A percentile compares a stretch with the other conserved stretches of the same genome.
Evolutionary conservation across 129 eudicot species (phyloP).

Genomic region (Flaveria bidentis): DNA sequence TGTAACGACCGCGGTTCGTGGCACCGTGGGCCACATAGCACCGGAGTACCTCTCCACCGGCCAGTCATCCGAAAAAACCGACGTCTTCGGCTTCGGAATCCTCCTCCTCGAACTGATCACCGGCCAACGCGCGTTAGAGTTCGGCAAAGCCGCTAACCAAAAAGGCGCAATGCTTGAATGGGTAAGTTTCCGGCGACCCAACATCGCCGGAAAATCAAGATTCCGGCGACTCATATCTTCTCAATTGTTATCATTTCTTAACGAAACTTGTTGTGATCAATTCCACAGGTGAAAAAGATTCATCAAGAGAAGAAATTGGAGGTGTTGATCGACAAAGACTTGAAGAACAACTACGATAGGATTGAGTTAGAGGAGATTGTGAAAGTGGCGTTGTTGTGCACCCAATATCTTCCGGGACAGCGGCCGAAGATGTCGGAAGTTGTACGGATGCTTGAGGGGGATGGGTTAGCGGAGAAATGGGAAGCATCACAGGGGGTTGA

Average conservation of each 20-base stretch:
- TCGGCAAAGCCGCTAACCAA: constrained; percentile 83
- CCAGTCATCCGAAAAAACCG: constrained; percentile 91
- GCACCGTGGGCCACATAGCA: constrained; percentile 88
- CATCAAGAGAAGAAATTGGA: constrained; percentile 77
- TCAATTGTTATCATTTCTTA: background rate
- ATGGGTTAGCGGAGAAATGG: constrained; percentile 92
- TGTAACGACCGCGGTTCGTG: constrained; percentile 86
- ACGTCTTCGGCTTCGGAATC: constrained; percentile 85
- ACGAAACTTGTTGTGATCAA: background rate
- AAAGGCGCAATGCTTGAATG: constrained; percentile 90
- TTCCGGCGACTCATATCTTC: background rate
- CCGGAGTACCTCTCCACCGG: constrained; percentile 93
- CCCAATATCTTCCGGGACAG: constrained; percentile 73
- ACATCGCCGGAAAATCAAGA: constrained; percentile 10
- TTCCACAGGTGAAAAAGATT: constrained; percentile 65
- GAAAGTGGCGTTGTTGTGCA: constrained; percentile 82
- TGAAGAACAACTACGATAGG: constrained; percentile 52
- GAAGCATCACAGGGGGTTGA: constrained; percentile 71
- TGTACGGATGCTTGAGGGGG: constrained; percentile 88
- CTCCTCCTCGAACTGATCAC: constrained; percentile 82
- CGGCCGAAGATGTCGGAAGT: constrained; percentile 93
- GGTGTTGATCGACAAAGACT: constrained; percentile 66
- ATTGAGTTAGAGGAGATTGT: constrained; percentile 81
- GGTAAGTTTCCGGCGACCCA: constrained; percentile 40
- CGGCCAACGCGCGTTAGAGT: constrained; percentile 75